Base-by-base conservation (phyloP, 2,329 filamentous ascomycete species). In the Pseudogymnoascus pannorum region DNA sequence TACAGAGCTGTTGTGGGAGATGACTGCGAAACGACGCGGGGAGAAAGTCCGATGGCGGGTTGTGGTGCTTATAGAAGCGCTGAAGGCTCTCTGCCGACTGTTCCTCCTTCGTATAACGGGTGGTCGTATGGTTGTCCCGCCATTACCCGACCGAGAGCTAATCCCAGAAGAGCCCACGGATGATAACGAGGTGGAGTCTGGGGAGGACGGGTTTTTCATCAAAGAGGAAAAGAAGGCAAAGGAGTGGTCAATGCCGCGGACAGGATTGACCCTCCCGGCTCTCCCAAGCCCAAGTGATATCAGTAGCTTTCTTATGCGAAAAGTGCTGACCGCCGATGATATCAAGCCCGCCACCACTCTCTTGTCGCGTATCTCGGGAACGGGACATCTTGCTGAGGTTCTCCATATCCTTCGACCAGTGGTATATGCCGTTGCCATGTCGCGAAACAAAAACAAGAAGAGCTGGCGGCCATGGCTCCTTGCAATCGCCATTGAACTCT, bases 1-100 rank as follows among this genome's bases (percentile, higher is more conserved):
- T 72, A 96, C 92, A 0, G 91, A 99, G 76, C 79, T 99, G 29
- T 77, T 99, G n/a, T 94, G 93, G 83, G 94, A 99, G 74, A 99
- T 99, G 94, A 85, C 89, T 26, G 92, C 92, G 26, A 95, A 96
- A 75, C 83, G 93, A 57, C 87, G 87, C 64, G 89, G 91, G 16
- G 92, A 88, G 48, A 83, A 95, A 73, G 86, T 87, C 24, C 85
- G 92, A 29, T 99, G 94, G 94, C 86, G 90, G 59, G 85, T 95
- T 0, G 85, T 97, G 5, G 86, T 97, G 9, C 72, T 95, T 3
- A 79, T 99, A 20, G 94, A 99, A 75, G 81, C 85, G 0, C 78
- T 94, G 71, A 97, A 97, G 75, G 92, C 93, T 2, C 67, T 94
- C 7, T 97, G 93, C 72, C 81, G 90, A 59, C 76, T 97, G 57